Evolutionary conservation across 108 stramenopile species (phyloP), one percentile per base, ranked within the genome.

Genomic region (Pseudonitzschia pungens): DNA sequence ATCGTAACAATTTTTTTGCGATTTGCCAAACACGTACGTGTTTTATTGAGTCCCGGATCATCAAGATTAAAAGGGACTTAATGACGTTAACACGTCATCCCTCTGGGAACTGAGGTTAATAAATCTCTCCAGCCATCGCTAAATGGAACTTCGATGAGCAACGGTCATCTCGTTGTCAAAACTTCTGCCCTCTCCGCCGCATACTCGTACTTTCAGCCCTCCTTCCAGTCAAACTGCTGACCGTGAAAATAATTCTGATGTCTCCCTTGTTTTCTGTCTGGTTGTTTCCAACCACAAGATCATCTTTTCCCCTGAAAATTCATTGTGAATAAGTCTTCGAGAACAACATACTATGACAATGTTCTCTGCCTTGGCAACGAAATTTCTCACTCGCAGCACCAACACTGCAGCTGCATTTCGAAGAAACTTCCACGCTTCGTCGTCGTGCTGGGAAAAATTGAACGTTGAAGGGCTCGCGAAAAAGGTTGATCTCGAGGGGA

Each of bases 391-490:
- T 16, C 20, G 50, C 50, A 26, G 41, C 28, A 63, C 10, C 62
- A 41, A 40, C 62, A 41, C 31, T 59, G 44, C 63, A 2, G 45
- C 54, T 55, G 70, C 57, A 7, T 65, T 50, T 5, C 66, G 45
- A 16, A 74, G 87, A 56, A 58, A 67, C 40, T 87, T 81, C 71
- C 87, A 88, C 65, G 62, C 84, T 9, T 78, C 89, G 27, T 65
- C 84, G 6, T 22, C 63, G 11, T 71, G 68, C 16, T 73, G 70
- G 48, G 91, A 85, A 65, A 94, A 94, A 70, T 77, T 94, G 24
- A 92, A 87, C 28, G 88, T 95, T 72, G 80, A 89, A 66, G 89
- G 89, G 0, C 81, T 95, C 10, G 94, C 91, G 51, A 73, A 84
- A 32, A 81, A 81, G 53, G 94, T 92, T 62, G 73, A 95, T 71